Percentiles rank a stretch among this genome's conserved stretches.
These are phyloP conservation scores for Penicillium sp. DNA, from an alignment of 2,329 filamentous ascomycete species.

Conservation along the genomic window DNA sequence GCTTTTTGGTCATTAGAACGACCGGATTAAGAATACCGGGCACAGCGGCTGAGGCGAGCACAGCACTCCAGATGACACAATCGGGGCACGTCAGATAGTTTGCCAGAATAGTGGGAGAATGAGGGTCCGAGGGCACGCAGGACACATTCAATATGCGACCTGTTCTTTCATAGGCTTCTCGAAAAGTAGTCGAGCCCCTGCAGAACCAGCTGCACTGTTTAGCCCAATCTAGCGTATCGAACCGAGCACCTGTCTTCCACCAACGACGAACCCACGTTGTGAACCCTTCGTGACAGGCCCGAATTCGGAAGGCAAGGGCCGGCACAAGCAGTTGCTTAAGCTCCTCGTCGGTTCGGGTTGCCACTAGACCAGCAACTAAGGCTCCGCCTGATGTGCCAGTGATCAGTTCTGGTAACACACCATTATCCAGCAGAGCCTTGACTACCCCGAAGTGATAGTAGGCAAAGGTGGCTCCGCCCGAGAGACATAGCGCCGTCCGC, in stretches of 20 bases:
- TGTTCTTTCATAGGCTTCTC: conserved; percentile 90
- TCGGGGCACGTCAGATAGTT: conserved; percentile 96
- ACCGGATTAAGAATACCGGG: conserved; percentile 96
- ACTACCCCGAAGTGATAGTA: conserved; percentile 97
- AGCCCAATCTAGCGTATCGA: conserved; percentile 93
- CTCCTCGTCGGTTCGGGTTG: conserved; percentile 90
- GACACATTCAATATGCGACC: conserved; percentile 94
- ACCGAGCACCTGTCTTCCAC: conserved; percentile 91
- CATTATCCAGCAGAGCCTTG: conserved; percentile 83
- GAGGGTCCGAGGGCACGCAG: conserved; percentile 93
- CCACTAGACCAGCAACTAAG: conserved; percentile 81
- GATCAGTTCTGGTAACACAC: conserved; percentile 87
- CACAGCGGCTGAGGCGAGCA: conserved; percentile 91
- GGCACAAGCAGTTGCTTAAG: conserved; percentile 83
- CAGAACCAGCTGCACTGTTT: conserved; percentile 86
- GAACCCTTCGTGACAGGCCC: conserved; percentile 79
- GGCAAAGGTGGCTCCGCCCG: conserved; percentile 90
- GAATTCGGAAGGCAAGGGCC: conserved; percentile 82
- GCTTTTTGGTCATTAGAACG: conserved; percentile 84
- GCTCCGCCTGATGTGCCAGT: conserved; percentile 96
- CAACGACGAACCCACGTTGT: conserved; percentile 78
- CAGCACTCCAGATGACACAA: conserved; percentile 97
- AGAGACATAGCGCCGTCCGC: conserved; percentile 88
- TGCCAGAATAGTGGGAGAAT: conserved; percentile 87
- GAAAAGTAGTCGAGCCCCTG: conserved; percentile 87